These are phyloP conservation scores for Bondarzewia mesenterica DNA, from an alignment of 1,284 basidiomycete genomes.

Conservation along the genomic window DNA sequence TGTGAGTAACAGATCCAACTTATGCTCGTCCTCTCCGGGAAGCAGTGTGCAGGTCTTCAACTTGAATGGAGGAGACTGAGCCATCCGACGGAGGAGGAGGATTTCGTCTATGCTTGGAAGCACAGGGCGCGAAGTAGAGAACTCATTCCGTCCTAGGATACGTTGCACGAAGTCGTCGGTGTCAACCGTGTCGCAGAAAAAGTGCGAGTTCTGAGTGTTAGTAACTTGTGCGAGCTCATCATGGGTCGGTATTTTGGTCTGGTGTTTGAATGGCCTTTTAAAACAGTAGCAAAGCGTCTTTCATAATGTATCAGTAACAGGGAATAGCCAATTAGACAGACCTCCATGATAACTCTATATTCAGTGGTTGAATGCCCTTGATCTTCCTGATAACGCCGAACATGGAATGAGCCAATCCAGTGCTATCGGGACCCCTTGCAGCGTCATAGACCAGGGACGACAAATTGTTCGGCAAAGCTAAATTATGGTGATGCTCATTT, in stretches of 20 bases:
- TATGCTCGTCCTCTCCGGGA: too few species aligned
- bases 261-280: conserved; percentile 2
- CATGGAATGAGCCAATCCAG: not conserved
- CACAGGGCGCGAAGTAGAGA: not conserved
- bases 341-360: conserved; percentile 5
- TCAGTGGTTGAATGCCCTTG: conserved; percentile 1
- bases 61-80: too few species aligned
- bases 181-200: too few species aligned
- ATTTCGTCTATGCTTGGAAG: not conserved
- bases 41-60: too few species aligned
- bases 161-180: not conserved
- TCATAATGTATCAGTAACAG: too few species aligned
- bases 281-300: not conserved
- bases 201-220: not conserved
- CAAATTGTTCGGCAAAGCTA: not conserved
- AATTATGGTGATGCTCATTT: conserved; percentile 27
- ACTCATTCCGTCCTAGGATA: not conserved
- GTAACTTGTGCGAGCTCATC: conserved; percentile 2
- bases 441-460: not conserved
- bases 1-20: too few species aligned
- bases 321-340: too few species aligned
- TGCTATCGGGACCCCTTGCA: not conserved
- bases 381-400: conserved; percentile 1
- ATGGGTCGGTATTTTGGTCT: not conserved
- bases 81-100: too few species aligned